Evolutionary conservation across 176 grass and related monocot genomes (phyloP), one percentile per base, ranked within the genome.

Genomic region (Guadua angustifolia): DNA sequence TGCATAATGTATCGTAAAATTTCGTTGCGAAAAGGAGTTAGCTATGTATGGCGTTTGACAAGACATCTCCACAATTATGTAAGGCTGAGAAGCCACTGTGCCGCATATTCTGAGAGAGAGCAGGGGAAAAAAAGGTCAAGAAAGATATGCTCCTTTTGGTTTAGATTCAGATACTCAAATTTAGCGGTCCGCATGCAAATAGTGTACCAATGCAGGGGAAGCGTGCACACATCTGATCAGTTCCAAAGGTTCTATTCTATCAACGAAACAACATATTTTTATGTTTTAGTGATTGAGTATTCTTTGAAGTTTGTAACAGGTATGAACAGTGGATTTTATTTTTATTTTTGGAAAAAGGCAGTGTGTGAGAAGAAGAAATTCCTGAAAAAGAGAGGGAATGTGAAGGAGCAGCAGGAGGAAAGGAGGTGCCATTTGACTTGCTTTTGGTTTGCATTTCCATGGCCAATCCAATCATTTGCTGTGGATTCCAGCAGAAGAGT

Each of bases 341-440:
- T 76, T 64, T 2, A 3, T 36, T 36, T 36, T 36, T 36, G 2
- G 2, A 2, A n/a, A 32, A 84, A 84, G 68, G 6, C 0, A 19
- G 44, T 9, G 39, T n/a, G 49, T 38, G 10, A 9, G 40, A 42
- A 9, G 21, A 13, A 52, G 69, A 61, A 56, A 84, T 89, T 75
- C 70, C 5, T 59, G 62, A 75, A 63, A 71, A 66, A 24, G 66
- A 8, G 19, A 24, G 46, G 3, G 36, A 6, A 33, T 33, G 53
- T 82, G 71, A 70, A 4, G 63, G 33, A 61, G 67, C 5, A 19
- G n/a, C 26, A 2, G 3, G 22, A 36, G 14, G 46, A 69, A 9
- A 39, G 83, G 59, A 82, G 72, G 73, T 86, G 70, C 70, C 4
- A 5, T 66, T 46, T 47, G 85, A 67, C 61, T 87, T 68, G 83